phyloP scores from a whole-genome alignment of 306 rosid species.

The Castanea crenata region DNA sequence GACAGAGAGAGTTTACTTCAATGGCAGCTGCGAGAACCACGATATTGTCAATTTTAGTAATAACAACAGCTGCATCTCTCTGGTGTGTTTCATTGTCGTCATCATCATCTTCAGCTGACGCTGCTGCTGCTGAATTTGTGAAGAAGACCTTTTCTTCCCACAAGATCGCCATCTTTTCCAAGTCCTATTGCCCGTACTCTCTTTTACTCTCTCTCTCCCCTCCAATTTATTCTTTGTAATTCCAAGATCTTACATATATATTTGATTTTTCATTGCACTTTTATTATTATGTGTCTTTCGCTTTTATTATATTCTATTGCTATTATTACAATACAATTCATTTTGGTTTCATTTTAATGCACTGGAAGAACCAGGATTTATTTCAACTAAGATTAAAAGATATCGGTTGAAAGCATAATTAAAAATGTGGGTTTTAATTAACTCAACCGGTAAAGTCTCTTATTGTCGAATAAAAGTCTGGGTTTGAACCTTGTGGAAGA shows the following conservation, averaged over 20 bases:
- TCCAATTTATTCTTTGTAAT: background rate
- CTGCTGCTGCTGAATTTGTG: conserved; percentile 55
- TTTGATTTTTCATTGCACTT: background rate
- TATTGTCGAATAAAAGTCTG: too few relatives aligned
- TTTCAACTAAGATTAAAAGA: too few relatives aligned
- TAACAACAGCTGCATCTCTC: conserved; percentile 30
- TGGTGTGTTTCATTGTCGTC: background rate
- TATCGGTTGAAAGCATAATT: too few relatives aligned
- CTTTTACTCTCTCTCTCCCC: background rate
- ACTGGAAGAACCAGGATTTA: too few relatives aligned
- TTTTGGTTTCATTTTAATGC: too few relatives aligned
- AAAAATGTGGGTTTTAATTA: too few relatives aligned
- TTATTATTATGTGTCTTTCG: too few relatives aligned
- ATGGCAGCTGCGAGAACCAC: conserved; percentile 22
- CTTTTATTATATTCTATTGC: too few relatives aligned
- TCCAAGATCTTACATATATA: background rate
- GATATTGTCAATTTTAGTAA: conserved; percentile 19
- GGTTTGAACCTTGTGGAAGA: too few relatives aligned
- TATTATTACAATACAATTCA: too few relatives aligned
- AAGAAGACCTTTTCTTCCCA: conserved; percentile 66
- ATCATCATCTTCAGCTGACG: conserved; percentile 6
- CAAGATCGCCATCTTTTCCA: conserved; percentile 84
- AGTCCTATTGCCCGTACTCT: conserved; percentile 89
- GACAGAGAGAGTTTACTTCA: too few relatives aligned
- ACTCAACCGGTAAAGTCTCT: too few relatives aligned